Evolutionary conservation across 73 alveolate genomes (phyloP), one percentile per base, ranked within the genome.

Genomic region (Paramecium bursaria): DNA sequence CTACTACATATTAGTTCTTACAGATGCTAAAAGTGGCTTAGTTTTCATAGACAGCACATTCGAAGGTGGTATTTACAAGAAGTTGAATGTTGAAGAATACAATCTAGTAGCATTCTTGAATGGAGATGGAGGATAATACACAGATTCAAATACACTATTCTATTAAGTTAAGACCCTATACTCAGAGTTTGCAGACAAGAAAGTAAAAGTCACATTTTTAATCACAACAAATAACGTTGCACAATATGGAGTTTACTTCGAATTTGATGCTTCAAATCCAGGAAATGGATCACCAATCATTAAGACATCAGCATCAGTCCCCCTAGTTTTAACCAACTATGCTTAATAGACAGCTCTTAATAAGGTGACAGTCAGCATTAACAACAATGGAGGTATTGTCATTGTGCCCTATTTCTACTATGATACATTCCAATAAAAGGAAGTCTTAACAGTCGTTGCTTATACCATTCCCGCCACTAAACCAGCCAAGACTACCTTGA

Each of bases 221-320:
- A 42, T 67, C 6, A 39, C 82, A 0, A 67, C 82, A 15, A 67
- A 67, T 39, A 33, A 30, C 11, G 21, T 67, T 53, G 82, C 82
- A 3, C 26, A 42, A 0, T 67, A 67, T 35, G 82, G 60, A 30
- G 39, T 67, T 47, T 39, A 42, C 4, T 33, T 67, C 3, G 21
- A 19, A 6, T 67, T 15, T 67, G 82, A 67, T 42, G 50, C 44
- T 1, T 39, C 82, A 3, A 47, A 67, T 35, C 82, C 82, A 13
- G 2, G 17, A 7, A 35, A 31, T 21, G 82, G 82, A 67, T 44
- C 53, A 11, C 82, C 82, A 39, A 35, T 33, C 5, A 42, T 33
- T 1, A 3, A 2, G 21, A 1, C 0, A 0, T 25, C 49, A 30
- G 82, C 82, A 11, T 9, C 57, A 3, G 26, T 67, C 4, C 82